Percentiles rank a stretch among this genome's conserved stretches.
These are phyloP conservation scores for Ochromonas danica DNA, from an alignment of 108 stramenopile genomes.

Conservation along the genomic window DNA sequence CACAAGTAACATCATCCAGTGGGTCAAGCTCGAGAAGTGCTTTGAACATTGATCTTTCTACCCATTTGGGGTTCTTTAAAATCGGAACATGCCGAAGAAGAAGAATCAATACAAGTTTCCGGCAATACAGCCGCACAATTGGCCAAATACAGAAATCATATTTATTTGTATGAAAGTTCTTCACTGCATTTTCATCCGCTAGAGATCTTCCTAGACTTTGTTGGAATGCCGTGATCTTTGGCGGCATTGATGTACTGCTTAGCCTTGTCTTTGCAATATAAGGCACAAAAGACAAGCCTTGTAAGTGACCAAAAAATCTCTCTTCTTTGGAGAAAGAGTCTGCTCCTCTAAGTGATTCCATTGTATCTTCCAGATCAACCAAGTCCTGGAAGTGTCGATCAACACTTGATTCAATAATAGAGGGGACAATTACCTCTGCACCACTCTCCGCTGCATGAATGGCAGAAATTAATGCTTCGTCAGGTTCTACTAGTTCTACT, in stretches of 20 bases:
- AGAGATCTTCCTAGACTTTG: not conserved
- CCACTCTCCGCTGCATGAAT: not conserved
- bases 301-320: conserved; percentile 7
- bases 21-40: not conserved
- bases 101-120: not conserved
- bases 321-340: conserved; percentile 28
- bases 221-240: too few species aligned
- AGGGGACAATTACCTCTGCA: too few species aligned
- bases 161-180: too few species aligned
- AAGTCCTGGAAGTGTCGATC: too few species aligned
- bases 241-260: too few species aligned
- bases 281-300: not conserved
- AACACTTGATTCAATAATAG: too few species aligned
- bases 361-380: not conserved
- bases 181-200: not conserved
- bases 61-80: not conserved
- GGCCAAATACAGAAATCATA: too few species aligned
- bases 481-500: not conserved
- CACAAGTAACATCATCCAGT: not conserved
- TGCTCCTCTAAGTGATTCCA: not conserved
- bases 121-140: not conserved
- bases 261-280: not conserved
- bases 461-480: not conserved
- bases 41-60: too few species aligned
- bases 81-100: not conserved